Evolutionary conservation across 148 eudicot species (phyloP), one percentile per base, ranked within the genome.

Genomic region (Chenopodium album): DNA sequence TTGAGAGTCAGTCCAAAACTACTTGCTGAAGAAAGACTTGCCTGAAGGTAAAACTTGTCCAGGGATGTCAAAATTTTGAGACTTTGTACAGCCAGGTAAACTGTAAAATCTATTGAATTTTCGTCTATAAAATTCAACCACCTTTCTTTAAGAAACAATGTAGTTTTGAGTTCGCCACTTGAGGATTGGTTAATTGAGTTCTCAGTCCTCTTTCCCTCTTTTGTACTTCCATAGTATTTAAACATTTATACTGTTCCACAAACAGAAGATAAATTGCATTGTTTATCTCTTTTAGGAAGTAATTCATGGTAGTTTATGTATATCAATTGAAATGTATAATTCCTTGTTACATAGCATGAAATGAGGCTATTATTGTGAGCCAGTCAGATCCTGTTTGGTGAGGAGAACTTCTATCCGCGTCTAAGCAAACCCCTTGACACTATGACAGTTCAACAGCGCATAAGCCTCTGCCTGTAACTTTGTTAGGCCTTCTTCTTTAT

Each of bases 21-120:
- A 52, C 54, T 71, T 47, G 81, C 83, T 2, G 73, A 74, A 28
- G 89, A 86, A 77, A 78, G 74, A 87, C 47, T 82, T 76, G 46
- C 80, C 60, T 67, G 73, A 79, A 62, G 82, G 84, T 44, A 68
- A 74, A 78, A 71, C 70, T 76, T 88, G 81, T 86, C 76, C 78
- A 87, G 86, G 83, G 80, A 84, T 83, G 85, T 82, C 83, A 82
- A 78, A 79, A 62, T 77, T 87, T 83, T 71, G 81, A 83, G 67
- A 89, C 59, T 83, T 77, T 90, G 94, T 93, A 89, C 89, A 89
- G 87, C 64, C 83, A 82, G 87, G 85, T 84, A 73, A 84, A 77
- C 81, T 84, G 82, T 77, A 73, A 82, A 81, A 66, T 68, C 28
- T 84, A 64, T 82, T 80, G 65, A 67, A 56, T 68, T 75, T 41